Evolutionary conservation across 1,284 basidiomycete genomes (phyloP).

Genomic region (Ganoderma resinaceum): DNA sequence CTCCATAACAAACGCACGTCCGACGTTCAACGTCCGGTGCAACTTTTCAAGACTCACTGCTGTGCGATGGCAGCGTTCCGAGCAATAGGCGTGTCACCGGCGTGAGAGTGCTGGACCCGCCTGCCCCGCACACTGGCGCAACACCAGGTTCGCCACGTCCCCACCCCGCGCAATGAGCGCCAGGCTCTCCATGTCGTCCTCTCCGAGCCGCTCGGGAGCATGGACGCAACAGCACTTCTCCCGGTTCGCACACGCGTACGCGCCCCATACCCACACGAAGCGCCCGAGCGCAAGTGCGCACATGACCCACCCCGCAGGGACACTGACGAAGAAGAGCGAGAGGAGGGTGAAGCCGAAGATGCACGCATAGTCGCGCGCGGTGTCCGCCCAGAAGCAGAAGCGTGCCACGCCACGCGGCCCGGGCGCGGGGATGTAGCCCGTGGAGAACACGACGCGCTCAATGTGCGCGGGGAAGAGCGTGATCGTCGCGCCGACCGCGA

Average conservation of each 20-base stretch:
- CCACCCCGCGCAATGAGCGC: slow-evolving; percentile 40
- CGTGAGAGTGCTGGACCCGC: background rate
- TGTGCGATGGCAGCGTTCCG: background rate
- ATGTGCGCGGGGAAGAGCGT: slow-evolving; percentile 48
- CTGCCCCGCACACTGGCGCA: background rate
- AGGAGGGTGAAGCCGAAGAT: slow-evolving; percentile 47
- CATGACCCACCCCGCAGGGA: slow-evolving; percentile 29
- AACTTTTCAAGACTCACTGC: background rate
- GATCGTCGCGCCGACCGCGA: slow-evolving; percentile 51
- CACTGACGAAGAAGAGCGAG: slow-evolving; percentile 39
- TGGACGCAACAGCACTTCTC: slow-evolving; percentile 39
- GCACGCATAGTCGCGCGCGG: slow-evolving; percentile 48
- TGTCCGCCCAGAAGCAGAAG: slow-evolving; percentile 53
- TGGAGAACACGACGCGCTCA: slow-evolving; percentile 46
- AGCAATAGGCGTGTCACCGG: background rate
- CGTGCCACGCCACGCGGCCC: slow-evolving; percentile 47
- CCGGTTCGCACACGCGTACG: slow-evolving; percentile 39
- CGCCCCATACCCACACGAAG: slow-evolving; percentile 45
- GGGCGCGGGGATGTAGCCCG: slow-evolving; percentile 42
- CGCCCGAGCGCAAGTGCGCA: slow-evolving; percentile 40
- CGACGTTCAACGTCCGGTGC: background rate
- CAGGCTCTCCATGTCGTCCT: slow-evolving; percentile 52
- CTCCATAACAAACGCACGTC: background rate
- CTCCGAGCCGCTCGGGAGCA: slow-evolving; percentile 40
- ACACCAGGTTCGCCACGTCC: slow-evolving; percentile 5